Evolutionary conservation across 176 grass and related monocot genomes (phyloP), one percentile per base, ranked within the genome.

Genomic region (Lolium perenne): DNA sequence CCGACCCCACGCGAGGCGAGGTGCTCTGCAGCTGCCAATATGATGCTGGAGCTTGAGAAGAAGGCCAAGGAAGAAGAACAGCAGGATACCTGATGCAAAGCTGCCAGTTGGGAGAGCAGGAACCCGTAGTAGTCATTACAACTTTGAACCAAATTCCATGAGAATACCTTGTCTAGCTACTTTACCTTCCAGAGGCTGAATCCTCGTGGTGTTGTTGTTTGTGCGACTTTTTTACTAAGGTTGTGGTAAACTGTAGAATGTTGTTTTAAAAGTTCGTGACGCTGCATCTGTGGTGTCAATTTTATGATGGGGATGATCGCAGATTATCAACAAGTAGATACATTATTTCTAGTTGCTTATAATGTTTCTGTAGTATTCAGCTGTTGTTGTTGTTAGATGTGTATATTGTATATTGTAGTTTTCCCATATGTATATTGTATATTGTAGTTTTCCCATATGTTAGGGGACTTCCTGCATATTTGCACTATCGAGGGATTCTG

Each of bases 121-220:
- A 79, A 79, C 62, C 32, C 62, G 6, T 57, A 61, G 20, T 14
- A 61, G 14, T 20, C 46, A 53, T 41, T 57, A 41, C 32, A 35
- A 35, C 32, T 23, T 25, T 7, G 32, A 64, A 60, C 17, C 32
- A 17, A 48, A 16, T 59, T 57, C 57, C 22, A 3, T 69, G n/a
- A 45, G 43, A 73, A 41, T 35, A 35, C 40, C 5, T 78, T 56
- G n/a, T 81, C 62, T 81, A 10, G 56, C 32, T 53, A 23, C 20
- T 75, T 38, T 75, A 65, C 59, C 70, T 72, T 81, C 3, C 13
- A 74, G 26, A n/a, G 23, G 15, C 74, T 45, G 67, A 29, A n/a
- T 47, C 38, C 4, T 47, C 21, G 4, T 80, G 45, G 4, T 80
- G 45, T 58, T 78, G 21, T 14, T 80, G 14, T 81, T 47, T 22